These are phyloP conservation scores for Lepidium sativum DNA, from an alignment of 345 rosid genomes.

Conservation along the genomic window DNA sequence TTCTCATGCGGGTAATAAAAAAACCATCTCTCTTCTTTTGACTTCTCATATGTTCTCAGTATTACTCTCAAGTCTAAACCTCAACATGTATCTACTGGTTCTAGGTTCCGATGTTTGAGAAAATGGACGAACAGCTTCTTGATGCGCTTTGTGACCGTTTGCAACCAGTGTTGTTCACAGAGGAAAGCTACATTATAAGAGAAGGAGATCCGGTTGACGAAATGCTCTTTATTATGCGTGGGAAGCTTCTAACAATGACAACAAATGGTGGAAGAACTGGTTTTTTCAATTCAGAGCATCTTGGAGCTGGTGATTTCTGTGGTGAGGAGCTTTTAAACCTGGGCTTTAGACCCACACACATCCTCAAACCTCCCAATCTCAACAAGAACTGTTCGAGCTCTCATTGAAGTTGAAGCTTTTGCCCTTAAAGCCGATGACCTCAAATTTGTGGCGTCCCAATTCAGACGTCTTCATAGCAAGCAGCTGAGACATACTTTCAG, in stretches of 20 bases:
- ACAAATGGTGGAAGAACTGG: slow-evolving; percentile 31
- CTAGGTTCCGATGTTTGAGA: no score
- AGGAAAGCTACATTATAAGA: slow-evolving; percentile 26
- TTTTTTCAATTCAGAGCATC: no score
- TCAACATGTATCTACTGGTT: no score
- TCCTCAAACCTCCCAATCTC: slow-evolving; percentile 29
- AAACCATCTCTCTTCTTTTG: not conserved
- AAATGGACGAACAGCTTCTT: slow-evolving; percentile 34
- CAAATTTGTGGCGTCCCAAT: slow-evolving; percentile 28
- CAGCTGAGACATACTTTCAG: slow-evolving; percentile 27
- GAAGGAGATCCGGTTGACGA: slow-evolving; percentile 36
- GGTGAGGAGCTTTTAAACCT: slow-evolving; percentile 28
- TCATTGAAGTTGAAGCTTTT: slow-evolving; percentile 33
- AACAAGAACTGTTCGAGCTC: slow-evolving; percentile 31
- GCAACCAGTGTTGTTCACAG: slow-evolving; percentile 25
- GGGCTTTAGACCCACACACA: slow-evolving; percentile 53
- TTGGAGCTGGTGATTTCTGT: no score
- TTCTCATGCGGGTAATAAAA: slow-evolving; percentile 19
- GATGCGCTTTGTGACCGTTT: slow-evolving; percentile 34
- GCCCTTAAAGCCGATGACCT: slow-evolving; percentile 30
- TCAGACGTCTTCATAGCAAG: slow-evolving; percentile 32
- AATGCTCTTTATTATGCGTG: slow-evolving; percentile 34
- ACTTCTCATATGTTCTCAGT: no score
- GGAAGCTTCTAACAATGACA: slow-evolving; percentile 23
- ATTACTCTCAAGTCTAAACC: no score